Base-by-base conservation (phyloP, 495 filamentous ascomycete genomes). In the Aspergillus olivimuriae region DNA sequence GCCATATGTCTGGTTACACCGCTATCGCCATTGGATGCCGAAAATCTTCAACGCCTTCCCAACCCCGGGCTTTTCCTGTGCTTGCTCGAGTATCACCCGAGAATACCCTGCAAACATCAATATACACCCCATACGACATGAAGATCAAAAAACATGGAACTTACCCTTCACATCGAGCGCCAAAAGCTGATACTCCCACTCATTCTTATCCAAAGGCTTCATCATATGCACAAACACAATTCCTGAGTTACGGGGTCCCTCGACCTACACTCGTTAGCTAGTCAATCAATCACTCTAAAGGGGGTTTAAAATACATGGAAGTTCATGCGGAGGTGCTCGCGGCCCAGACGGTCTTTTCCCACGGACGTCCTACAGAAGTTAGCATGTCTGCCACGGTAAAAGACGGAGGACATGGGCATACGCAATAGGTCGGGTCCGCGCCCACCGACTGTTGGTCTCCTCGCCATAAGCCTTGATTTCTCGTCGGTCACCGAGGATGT, bases 391-490 rank as follows among this genome's bases (percentile, higher is more conserved):
- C 21, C 34, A 17, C n/a, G n/a, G n/a, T n/a, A 51, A 18, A 19
- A 16, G 37, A 4, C 16, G 9, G 6, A 17, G 40, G 17, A 7
- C 12, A 43, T 19, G 14, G 34, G 30, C 20, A 23, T 71, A 91
- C 81, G 87, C 81, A 55, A 97, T 85, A 26, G 86, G 86, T 43
- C 91, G 74, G 45, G 88, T 89, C 48, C 87, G 70, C 17, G 85
- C 74, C 92, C 92, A 95, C 50, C 83, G 81, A 51, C 83, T 92
- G 56, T 63, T 69, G 14, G 85, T 91, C 47, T 83, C 79, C 51
- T 96, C 91, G 16, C 92, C 92, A 65, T 82, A 86, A 3, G 89
- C 88, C 34, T 71, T 76, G 36, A 96, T 94, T 52, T 89, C 76
- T 39, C 80, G 80, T 14, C 75, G 72, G 21, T 80, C 74, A 15